These are phyloP conservation scores for Penicillium sp. DNA, from an alignment of 2,329 filamentous ascomycete species.

Conservation along the genomic window DNA sequence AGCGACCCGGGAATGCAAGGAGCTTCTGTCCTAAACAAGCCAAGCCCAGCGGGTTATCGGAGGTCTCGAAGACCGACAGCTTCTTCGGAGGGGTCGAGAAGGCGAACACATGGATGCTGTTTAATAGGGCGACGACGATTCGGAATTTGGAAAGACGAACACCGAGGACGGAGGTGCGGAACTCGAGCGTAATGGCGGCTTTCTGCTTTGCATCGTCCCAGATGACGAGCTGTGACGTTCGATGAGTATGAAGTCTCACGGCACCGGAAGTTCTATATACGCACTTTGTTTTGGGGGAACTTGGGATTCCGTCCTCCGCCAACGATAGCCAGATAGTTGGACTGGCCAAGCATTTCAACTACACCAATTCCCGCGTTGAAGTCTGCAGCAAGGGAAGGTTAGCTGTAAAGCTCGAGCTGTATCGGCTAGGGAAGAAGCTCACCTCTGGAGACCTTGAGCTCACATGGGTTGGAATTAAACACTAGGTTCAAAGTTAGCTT, in stretches of 20 bases:
- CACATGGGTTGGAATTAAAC: slow-evolving; percentile 69
- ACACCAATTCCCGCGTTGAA: slow-evolving; percentile 80
- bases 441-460: slow-evolving; percentile 65
- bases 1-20: slow-evolving; percentile 83
- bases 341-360: slow-evolving; percentile 81
- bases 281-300: slow-evolving; percentile 80
- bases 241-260: background rate
- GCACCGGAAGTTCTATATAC: background rate
- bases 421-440: slow-evolving; percentile 11
- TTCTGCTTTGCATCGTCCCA: slow-evolving; percentile 86
- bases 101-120: slow-evolving; percentile 76
- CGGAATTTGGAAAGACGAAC: slow-evolving; percentile 73
- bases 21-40: slow-evolving; percentile 72
- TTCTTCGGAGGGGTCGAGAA: slow-evolving; percentile 72
- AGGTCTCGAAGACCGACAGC: slow-evolving; percentile 76
- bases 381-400: slow-evolving; percentile 46
- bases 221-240: slow-evolving; percentile 61
- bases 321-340: slow-evolving; percentile 84
- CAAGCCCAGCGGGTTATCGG: slow-evolving; percentile 77
- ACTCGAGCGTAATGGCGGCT: slow-evolving; percentile 72
- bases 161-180: slow-evolving; percentile 75
- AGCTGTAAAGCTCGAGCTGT: background rate
- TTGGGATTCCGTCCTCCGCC: slow-evolving; percentile 84
- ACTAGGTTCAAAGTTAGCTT: slow-evolving; percentile 50
- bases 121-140: slow-evolving; percentile 77